Evolutionary conservation across 352 stramenopile genomes (phyloP).

Genomic region (Globisporangium lucens): DNA sequence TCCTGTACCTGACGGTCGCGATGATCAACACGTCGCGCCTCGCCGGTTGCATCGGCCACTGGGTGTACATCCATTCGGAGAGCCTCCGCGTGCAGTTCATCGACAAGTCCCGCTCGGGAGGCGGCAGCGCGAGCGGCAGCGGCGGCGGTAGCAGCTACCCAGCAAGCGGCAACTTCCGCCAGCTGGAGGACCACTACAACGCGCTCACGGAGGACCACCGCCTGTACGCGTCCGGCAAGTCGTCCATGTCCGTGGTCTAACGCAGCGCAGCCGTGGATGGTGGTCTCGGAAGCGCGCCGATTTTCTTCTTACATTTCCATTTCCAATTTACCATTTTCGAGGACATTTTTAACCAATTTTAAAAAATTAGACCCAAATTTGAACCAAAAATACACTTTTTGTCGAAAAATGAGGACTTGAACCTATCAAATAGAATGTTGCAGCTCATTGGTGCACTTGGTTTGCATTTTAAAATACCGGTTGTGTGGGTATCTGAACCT

Average conservation of each 20-base stretch:
- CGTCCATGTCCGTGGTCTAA: conserved; percentile 18
- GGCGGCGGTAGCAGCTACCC: conserved; percentile 39
- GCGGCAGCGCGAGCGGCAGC: conserved; percentile 51
- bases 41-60: conserved; percentile 63
- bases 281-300: background rate
- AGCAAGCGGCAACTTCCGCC: conserved; percentile 36
- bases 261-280: too few species aligned
- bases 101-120: conserved; percentile 54
- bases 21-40: conserved; percentile 67
- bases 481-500: background rate
- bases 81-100: conserved; percentile 35
- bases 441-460: background rate
- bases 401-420: background rate
- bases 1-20: conserved; percentile 69
- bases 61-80: conserved; percentile 65
- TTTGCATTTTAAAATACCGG: background rate
- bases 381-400: background rate
- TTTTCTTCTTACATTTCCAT: background rate
- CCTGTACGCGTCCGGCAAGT: conserved; percentile 43
- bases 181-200: conserved; percentile 74
- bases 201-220: conserved; percentile 63
- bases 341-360: background rate
- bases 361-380: background rate
- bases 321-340: background rate
- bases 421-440: conserved; percentile 6